Evolutionary conservation across 75 land plant genomes (phyloP).

Genomic region (Adiantum capillusveneris): DNA sequence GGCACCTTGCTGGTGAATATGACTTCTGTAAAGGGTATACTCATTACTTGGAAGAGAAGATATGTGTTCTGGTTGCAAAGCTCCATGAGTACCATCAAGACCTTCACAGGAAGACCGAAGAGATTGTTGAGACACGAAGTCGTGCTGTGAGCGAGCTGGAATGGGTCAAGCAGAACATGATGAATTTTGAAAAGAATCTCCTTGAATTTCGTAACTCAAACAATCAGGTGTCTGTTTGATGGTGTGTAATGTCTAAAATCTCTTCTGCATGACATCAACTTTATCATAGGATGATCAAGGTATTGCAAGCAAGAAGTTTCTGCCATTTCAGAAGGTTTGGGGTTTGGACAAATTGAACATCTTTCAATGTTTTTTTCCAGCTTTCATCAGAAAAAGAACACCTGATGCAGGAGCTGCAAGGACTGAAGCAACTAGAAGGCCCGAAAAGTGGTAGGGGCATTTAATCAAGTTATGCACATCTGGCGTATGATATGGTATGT

Average conservation of each 20-base stretch:
- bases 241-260: too few relatives aligned
- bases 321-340: too few relatives aligned
- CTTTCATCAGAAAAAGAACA: slow-evolving; percentile 1
- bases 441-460: not conserved
- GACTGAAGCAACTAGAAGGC: not conserved
- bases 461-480: too few relatives aligned
- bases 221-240: not conserved
- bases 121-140: slow-evolving; percentile 5
- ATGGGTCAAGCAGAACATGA: slow-evolving; percentile 4
- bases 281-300: too few relatives aligned
- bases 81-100: slow-evolving; percentile 1
- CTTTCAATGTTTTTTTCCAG: not conserved
- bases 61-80: slow-evolving; percentile 1
- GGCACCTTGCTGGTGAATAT: not conserved
- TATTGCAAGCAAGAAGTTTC: too few relatives aligned
- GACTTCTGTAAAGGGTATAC: not conserved
- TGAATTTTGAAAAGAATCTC: slow-evolving; percentile 3
- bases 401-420: not conserved
- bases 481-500: not conserved
- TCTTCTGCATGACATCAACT: too few relatives aligned
- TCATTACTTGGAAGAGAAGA: not conserved
- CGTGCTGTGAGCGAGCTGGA: slow-evolving; percentile 1
- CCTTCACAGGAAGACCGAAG: not conserved
- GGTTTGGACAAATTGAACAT: not conserved
- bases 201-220: slow-evolving; percentile 3